These are phyloP conservation scores for Botrytis deweyae DNA, from an alignment of 2,329 filamentous ascomycete species.

Conservation along the genomic window DNA sequence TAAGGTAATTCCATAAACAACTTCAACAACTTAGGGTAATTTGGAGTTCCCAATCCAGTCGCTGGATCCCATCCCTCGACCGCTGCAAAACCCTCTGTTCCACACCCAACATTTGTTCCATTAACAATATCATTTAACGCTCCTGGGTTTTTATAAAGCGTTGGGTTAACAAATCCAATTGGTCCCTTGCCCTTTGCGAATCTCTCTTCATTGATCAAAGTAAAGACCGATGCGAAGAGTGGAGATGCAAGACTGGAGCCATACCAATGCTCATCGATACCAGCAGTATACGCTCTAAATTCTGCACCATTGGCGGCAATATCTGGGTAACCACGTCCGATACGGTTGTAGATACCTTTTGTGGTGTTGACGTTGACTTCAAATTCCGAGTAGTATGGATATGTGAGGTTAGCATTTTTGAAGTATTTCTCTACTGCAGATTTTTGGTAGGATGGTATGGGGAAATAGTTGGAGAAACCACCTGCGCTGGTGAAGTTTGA, in stretches of 20 bases:
- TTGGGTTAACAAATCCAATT: conserved; percentile 21
- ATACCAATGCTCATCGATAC: conserved; percentile 23
- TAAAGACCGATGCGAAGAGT: conserved; percentile 31
- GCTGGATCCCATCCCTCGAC: conserved; percentile 35
- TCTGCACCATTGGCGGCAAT: conserved; percentile 51
- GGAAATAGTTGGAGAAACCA: conserved; percentile 55
- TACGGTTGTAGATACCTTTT: conserved; percentile 46
- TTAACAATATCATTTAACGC: conserved; percentile 41
- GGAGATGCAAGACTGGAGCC: conserved; percentile 30
- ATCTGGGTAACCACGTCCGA: conserved; percentile 55
- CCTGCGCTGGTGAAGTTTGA: conserved; percentile 46
- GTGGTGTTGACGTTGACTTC: conserved; percentile 46
- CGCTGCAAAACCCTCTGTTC: conserved; percentile 42
- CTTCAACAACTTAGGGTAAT: conserved; percentile 34
- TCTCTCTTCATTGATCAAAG: conserved; percentile 25
- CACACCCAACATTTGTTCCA: conserved; percentile 37
- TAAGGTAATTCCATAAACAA: conserved; percentile 33
- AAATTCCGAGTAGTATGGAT: conserved; percentile 32
- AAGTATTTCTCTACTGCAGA: conserved; percentile 48
- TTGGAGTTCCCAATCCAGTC: conserved; percentile 34
- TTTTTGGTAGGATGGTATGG: conserved; percentile 49
- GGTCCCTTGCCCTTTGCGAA: conserved; percentile 1
- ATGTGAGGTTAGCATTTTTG: conserved; percentile 23
- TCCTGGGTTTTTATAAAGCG: conserved; percentile 26
- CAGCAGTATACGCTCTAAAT: conserved; percentile 25